A percentile compares a stretch with the other conserved stretches of the same genome.
These are phyloP conservation scores for Puccinia triticina DNA, from an alignment of 1,284 basidiomycete species.

Conservation along the genomic window DNA sequence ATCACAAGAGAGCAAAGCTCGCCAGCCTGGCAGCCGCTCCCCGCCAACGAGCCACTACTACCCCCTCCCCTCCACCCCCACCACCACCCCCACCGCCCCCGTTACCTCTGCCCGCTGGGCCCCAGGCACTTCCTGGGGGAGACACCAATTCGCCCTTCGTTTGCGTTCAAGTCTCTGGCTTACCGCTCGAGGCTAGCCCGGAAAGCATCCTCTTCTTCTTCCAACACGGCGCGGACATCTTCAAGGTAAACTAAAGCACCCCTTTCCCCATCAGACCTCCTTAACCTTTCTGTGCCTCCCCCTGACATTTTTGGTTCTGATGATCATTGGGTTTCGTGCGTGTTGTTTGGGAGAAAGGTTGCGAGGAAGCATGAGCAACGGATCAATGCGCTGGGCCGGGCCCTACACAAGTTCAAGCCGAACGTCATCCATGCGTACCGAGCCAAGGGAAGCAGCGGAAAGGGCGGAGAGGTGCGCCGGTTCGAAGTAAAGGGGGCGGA, in stretches of 20 bases:
- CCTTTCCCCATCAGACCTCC: too few species aligned
- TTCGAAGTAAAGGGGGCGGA: not conserved
- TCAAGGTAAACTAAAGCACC: too few species aligned
- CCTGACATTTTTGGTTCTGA: too few species aligned
- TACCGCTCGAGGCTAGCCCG: not conserved
- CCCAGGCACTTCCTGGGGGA: not conserved
- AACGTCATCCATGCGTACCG: not conserved
- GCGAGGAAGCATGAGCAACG: slow-evolving; percentile 2
- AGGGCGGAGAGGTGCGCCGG: not conserved
- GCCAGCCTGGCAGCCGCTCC: not conserved
- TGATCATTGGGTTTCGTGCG: not conserved
- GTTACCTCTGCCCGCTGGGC: not conserved
- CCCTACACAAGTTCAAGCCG: not conserved
- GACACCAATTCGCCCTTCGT: not conserved
- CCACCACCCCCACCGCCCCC: not conserved
- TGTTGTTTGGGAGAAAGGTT: not conserved
- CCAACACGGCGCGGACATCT: not conserved
- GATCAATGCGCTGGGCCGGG: not conserved
- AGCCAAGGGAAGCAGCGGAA: not conserved
- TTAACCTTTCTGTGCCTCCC: too few species aligned
- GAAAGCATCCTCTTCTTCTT: slow-evolving; percentile 8
- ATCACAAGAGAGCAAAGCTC: not conserved
- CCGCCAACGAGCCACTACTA: not conserved
- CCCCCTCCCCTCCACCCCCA: not conserved
- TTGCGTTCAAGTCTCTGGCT: not conserved